Conservation (phyloP, 2,329 filamentous ascomycete species). For the Fusarium xyrophilum region DNA sequence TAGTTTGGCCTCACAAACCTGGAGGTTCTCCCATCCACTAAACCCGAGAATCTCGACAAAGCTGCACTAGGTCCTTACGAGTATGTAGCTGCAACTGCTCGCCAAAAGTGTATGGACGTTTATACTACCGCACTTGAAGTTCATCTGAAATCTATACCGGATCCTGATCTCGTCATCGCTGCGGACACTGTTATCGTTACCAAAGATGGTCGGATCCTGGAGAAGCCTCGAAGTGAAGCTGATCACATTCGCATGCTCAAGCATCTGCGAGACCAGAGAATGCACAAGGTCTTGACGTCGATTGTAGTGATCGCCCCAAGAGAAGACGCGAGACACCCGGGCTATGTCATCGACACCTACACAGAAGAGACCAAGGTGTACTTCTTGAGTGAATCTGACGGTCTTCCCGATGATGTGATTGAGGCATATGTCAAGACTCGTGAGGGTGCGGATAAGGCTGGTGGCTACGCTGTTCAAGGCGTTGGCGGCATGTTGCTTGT, state of each 20-base stretch:
- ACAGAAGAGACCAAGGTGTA: slow-evolving; percentile 92
- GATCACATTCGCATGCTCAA: slow-evolving; percentile 87
- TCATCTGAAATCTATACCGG: slow-evolving; percentile 57
- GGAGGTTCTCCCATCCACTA: slow-evolving; percentile 82
- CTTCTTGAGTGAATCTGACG: slow-evolving; percentile 72
- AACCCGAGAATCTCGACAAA: slow-evolving; percentile 87
- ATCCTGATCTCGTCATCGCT: slow-evolving; percentile 84
- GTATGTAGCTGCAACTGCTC: slow-evolving; percentile 89
- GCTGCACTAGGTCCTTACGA: slow-evolving; percentile 76
- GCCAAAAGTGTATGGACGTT: slow-evolving; percentile 81
- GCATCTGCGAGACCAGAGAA: slow-evolving; percentile 75
- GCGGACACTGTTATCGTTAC: slow-evolving; percentile 91
- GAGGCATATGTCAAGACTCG: slow-evolving; percentile 79
- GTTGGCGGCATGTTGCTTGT: slow-evolving; percentile 85
- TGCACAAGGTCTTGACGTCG: slow-evolving; percentile 86
- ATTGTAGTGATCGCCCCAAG: slow-evolving; percentile 84
- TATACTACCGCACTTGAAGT: slow-evolving; percentile 56
- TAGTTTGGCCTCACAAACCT: slow-evolving; percentile 81
- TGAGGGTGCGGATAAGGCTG: slow-evolving; percentile 95
- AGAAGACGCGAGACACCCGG: slow-evolving; percentile 80
- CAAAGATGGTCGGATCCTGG: slow-evolving; percentile 76
- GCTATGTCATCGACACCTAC: slow-evolving; percentile 80
- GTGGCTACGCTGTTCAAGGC: slow-evolving; percentile 93
- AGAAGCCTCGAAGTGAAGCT: slow-evolving; percentile 84
- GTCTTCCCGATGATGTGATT: slow-evolving; percentile 79